Conservation (phyloP, 495 filamentous ascomycete genomes). For the Ramalina intermedia region DNA sequence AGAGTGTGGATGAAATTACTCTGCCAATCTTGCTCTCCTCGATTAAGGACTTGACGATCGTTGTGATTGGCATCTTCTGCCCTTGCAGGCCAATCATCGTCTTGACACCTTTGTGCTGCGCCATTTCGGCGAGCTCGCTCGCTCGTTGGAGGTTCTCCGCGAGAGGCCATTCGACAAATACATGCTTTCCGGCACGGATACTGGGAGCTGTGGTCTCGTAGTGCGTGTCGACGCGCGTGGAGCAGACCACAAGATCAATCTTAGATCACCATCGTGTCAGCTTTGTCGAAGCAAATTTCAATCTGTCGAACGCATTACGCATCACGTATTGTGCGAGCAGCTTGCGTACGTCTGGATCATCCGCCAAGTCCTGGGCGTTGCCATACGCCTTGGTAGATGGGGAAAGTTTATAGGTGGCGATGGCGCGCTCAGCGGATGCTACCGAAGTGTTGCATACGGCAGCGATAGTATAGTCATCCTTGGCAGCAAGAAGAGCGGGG, state of each 20-base stretch:
- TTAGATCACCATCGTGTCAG: background rate
- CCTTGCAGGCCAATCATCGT: conserved; percentile 33
- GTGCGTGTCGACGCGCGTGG: conserved; percentile 41
- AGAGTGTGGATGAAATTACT: conserved; percentile 37
- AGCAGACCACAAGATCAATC: conserved; percentile 42
- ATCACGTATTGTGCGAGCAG: background rate
- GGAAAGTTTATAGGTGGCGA: conserved; percentile 28
- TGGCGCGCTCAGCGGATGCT: conserved; percentile 30
- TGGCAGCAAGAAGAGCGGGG: conserved; percentile 33
- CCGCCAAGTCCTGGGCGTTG: conserved; percentile 30
- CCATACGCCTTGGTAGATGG: conserved; percentile 33
- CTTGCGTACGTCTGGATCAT: conserved; percentile 24
- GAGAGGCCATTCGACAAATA: conserved; percentile 40
- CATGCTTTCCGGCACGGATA: conserved; percentile 36
- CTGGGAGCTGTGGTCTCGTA: conserved; percentile 25
- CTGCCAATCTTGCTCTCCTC: conserved; percentile 35
- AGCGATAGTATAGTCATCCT: conserved; percentile 37
- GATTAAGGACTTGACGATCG: conserved; percentile 33
- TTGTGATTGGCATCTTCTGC: conserved; percentile 20
- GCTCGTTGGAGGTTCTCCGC: conserved; percentile 18
- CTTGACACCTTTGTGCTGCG: conserved; percentile 20
- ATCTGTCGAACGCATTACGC: background rate
- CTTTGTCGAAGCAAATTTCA: too few species aligned
- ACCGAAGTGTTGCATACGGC: conserved; percentile 43
- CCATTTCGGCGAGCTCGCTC: conserved; percentile 26